Base-by-base conservation (phyloP, 495 filamentous ascomycete species). In the Hypomontagnella monticulosa region DNA sequence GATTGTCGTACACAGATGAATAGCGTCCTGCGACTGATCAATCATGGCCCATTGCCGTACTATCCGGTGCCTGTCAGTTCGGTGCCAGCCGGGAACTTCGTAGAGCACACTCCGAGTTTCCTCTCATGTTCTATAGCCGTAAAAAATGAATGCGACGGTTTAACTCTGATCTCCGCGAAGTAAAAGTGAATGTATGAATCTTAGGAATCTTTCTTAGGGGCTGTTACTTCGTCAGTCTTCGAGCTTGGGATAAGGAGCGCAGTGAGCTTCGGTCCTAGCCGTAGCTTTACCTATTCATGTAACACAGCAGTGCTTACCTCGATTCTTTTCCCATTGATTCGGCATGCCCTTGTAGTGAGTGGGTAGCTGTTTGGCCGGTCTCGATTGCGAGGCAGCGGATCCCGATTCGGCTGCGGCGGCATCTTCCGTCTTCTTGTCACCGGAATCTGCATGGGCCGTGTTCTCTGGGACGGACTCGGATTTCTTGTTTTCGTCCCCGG, bases 281-380 rank as follows among this genome's bases (percentile, higher is more conserved):
- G 23, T 27, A 27, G 23, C 23, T 27, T 27, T 6, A 27, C 23
- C 23, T 27, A 2, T 27, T 27, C 23, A 27, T 6, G 23, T 27
- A 27, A 37, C 27, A 32, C 15, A 27, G 33, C 10, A 12, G 46
- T 30, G 48, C 71, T 53, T 41, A 71, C 69, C 57, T 43, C 34
- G 68, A 50, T 74, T 74, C 71, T 74, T 74, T 47, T 70, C 71
- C 71, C 71, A 74, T 38, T 74, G 71, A 12, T 44, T 64, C 44
- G 71, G 71, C 71, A 74, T 74, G 49, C 71, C 71, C 20, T 47
- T 62, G 46, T 44, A 74, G 38, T 74, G 71, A 0, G 69, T 69
- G 5, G 59, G 66, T 20, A 69, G 27, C 7, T 63, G 66, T 19
- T 20, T 55, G 7, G 42, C 40, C 33, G 54, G 55, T n/a, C 40